A percentile compares a stretch with the other conserved stretches of the same genome.
Evolutionary conservation across 2,329 filamentous ascomycete species (phyloP).

Genomic region (Colletotrichum spinosum): DNA sequence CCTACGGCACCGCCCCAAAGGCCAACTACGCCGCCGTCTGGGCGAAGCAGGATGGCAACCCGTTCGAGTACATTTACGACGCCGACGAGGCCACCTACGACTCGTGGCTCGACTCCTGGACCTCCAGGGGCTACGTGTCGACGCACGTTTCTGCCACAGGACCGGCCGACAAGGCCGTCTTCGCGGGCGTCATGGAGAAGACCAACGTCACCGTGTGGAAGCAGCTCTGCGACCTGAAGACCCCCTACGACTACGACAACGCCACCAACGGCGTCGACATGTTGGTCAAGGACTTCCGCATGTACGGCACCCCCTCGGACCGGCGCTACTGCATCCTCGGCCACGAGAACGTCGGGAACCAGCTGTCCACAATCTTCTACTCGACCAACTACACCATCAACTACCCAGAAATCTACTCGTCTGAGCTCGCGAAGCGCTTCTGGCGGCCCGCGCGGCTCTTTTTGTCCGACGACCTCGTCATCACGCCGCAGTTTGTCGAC

Average conservation of each 20-base stretch:
- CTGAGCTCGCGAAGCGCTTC: conserved; percentile 33
- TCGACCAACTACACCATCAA: conserved; percentile 9
- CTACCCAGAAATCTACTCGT: conserved; percentile 14
- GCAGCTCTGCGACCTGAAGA: conserved; percentile 27
- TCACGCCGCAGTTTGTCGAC: conserved; percentile 35
- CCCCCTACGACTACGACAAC: conserved; percentile 18
- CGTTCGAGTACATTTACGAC: conserved; percentile 28
- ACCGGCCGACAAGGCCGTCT: conserved; percentile 24
- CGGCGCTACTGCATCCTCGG: conserved; percentile 32
- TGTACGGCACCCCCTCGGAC: conserved; percentile 30
- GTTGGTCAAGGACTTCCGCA: conserved; percentile 26
- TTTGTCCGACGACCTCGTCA: conserved; percentile 28
- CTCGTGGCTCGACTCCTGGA: conserved; percentile 31
- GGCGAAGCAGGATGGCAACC: conserved; percentile 11
- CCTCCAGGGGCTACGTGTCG: conserved; percentile 33
- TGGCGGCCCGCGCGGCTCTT: conserved; percentile 36
- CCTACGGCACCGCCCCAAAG: conserved; percentile 25
- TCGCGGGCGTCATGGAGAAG: conserved; percentile 38
- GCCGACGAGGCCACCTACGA: conserved; percentile 28
- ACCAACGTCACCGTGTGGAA: conserved; percentile 26
- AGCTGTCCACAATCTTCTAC: conserved; percentile 29
- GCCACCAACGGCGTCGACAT: not conserved
- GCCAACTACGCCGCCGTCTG: conserved; percentile 35
- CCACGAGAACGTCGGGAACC: conserved; percentile 34
- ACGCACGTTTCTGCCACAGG: conserved; percentile 35